These are phyloP conservation scores for Cytospora chrysosperma DNA, from an alignment of 2,329 filamentous ascomycete species.

Conservation along the genomic window DNA sequence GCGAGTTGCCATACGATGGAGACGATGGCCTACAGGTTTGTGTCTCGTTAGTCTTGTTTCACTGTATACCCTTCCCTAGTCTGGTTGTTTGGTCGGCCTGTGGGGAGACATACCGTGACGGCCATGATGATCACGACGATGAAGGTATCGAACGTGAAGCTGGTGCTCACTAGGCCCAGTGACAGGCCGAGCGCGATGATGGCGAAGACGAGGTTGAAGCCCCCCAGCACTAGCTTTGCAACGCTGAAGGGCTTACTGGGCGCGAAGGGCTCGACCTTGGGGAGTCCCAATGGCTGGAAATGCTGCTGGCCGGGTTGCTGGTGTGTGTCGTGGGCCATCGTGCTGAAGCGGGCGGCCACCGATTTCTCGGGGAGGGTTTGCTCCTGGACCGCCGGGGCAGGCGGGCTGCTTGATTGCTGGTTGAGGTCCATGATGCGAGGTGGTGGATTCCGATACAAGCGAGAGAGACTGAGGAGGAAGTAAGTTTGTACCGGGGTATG, in stretches of 20 bases:
- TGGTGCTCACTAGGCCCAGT: background rate
- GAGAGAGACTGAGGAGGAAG: background rate
- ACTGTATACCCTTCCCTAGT: no score
- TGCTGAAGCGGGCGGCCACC: conserved; percentile 1
- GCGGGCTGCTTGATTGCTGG: background rate
- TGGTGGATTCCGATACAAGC: background rate
- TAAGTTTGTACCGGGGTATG: no score
- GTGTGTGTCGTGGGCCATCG: background rate
- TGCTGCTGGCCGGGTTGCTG: conserved; percentile 2
- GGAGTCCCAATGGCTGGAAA: conserved; percentile 7
- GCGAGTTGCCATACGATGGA: conserved; percentile 39
- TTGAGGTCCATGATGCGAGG: background rate
- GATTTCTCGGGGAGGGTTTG: conserved; percentile 15
- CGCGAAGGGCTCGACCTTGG: conserved; percentile 9
- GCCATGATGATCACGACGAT: conserved; percentile 3
- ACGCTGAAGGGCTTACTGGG: conserved; percentile 13
- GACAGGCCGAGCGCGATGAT: conserved; percentile 15
- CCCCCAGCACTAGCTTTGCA: conserved; percentile 13
- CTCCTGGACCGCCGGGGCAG: background rate
- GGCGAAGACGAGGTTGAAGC: conserved; percentile 20
- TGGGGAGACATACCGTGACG: background rate
- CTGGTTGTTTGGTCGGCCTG: no score
- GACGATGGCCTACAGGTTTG: conserved; percentile 33
- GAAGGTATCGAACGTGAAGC: background rate
- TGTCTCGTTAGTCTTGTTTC: background rate